A percentile compares a stretch with the other conserved stretches of the same genome.
Evolutionary conservation across 2,329 filamentous ascomycete species (phyloP).

Genomic region (Scolecobasidium constrictum): DNA sequence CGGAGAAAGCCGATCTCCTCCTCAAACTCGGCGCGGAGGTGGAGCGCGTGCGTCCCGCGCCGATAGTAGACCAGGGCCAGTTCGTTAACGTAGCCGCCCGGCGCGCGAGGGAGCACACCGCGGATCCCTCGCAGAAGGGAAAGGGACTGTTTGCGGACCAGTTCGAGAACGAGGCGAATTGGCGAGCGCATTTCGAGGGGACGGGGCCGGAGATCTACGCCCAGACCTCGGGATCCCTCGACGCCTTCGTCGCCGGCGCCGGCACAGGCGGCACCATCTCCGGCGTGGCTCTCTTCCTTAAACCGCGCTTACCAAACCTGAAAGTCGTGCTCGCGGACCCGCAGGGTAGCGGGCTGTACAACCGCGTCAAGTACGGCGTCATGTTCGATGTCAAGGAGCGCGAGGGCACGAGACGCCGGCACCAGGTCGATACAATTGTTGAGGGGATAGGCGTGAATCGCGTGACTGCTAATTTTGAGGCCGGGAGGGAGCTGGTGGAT

Average conservation of each 20-base stretch:
- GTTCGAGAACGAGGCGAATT: conserved; percentile 88
- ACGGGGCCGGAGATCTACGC: conserved; percentile 84
- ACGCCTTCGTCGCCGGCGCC: conserved; percentile 87
- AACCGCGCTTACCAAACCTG: conserved; percentile 54
- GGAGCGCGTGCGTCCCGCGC: conserved; percentile 79
- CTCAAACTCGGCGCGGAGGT: conserved; percentile 86
- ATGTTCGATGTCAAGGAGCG: conserved; percentile 87
- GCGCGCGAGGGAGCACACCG: conserved; percentile 65
- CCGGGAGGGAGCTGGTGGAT: conserved; percentile 74
- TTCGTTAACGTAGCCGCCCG: conserved; percentile 86
- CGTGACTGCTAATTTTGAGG: conserved; percentile 87
- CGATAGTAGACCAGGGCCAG: conserved; percentile 85
- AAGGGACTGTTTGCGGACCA: conserved; percentile 91
- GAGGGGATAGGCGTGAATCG: conserved; percentile 95
- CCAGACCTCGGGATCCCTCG: conserved; percentile 63
- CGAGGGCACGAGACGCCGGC: conserved; percentile 78
- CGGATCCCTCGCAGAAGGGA: conserved; percentile 45
- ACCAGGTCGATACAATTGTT: conserved; percentile 91
- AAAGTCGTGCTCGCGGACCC: conserved; percentile 73
- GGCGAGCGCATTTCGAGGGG: conserved; percentile 65
- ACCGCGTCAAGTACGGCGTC: conserved; percentile 83
- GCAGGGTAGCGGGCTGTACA: conserved; percentile 85
- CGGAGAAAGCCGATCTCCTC: conserved; percentile 82
- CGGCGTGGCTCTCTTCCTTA: conserved; percentile 74
- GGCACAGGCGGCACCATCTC: conserved; percentile 91